Base-by-base conservation (phyloP, 202 grass and related monocot species). In the Hordeum pubiflorum region DNA sequence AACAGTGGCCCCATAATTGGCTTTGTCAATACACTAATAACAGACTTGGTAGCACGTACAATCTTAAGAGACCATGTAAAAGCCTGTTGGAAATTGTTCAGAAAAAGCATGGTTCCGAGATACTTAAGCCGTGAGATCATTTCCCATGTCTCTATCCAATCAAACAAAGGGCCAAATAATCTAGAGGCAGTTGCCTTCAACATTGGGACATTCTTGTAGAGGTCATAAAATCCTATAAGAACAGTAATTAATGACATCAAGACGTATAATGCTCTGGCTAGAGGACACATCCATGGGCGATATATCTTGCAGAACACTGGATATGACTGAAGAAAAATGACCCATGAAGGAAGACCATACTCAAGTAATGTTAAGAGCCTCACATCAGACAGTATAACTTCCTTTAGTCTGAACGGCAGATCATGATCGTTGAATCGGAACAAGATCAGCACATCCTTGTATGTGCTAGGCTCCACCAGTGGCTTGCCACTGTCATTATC, bases 71-170 rank as follows among this genome's bases (percentile, higher is more conserved):
- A 76, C 92, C 96, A 96, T 41, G 56, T 90, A 44, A 95, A 77
- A 72, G 92, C 87, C 71, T 90, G 88, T 37, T 93, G 84, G 48
- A 99, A 87, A 71, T 99, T 89, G 76, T 95, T 89, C 77, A 99
- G 87, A 55, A 99, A 96, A 86, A 96, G 89, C 89, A 99, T 99
- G 29, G 96, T 99, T 79, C 96, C 96, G 13, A 99, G 82, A 83
- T 99, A 99, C 21, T 94, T 92, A 23, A 99, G 74, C 76, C 96
- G 84, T 60, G 96, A 90, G 71, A 95, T 91, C 96, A 99, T 99
- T 74, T 99, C 96, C 96, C 92, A 96, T 55, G 93, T 91, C 81
- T 99, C 92, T 85, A 96, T 96, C 96, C 96, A 93, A 78, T 93
- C 87, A 88, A 99, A 95, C 79, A 96, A 89, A 24, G 96, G 96